Base-by-base conservation (phyloP, 805 yeast species). In the Tetrapisispora namnaoensis region DNA sequence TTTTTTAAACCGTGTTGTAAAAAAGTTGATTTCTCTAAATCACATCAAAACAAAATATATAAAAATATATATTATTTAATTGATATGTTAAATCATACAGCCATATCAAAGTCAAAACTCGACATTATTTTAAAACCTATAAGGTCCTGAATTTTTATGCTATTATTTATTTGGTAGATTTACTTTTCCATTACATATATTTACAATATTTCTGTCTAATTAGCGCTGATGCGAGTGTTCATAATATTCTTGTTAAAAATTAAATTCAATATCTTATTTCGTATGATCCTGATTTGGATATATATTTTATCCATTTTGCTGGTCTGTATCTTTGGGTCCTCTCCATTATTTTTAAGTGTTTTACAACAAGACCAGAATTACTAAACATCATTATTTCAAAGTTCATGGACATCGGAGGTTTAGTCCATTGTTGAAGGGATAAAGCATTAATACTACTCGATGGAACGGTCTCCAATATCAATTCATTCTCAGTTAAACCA, bases 271-370 rank as follows among this genome's bases (percentile, higher is more conserved):
- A 80, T 48, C 97, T 72, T 10, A 87, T 74, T 53, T 90, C 96
- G 57, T 86, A 89, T 7, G 84, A 77, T 0, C 95, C 96, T 0
- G 91, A 80, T 51, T 75, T 77, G 1, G 91, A 75, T 16, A 77
- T 62, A 62, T 91, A 91, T 56, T 86, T 79, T 34, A 90, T 95
- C 95, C 95, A 88, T 62, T 90, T 91, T 21, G 86, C 79, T 0
- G 95, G 80, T 27, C 75, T 70, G 67, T 87, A 86, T 48, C 77
- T 77, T 9, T 53, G 51, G 57, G 67, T 58, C 63, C 74, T 68
- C 69, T 90, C 74, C 51, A 61, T 70, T 5, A 91, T 82, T 60
- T 78, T 80, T 55, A 90, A 71, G 61, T 77, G 84, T 52, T 83
- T 76, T 37, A 90, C 91, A 17, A 77, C 75, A 42, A 87, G 70